Evolutionary conservation across 106 monocot genomes (phyloP), one percentile per base, ranked within the genome.

Genomic region (Triglochin maritima): DNA sequence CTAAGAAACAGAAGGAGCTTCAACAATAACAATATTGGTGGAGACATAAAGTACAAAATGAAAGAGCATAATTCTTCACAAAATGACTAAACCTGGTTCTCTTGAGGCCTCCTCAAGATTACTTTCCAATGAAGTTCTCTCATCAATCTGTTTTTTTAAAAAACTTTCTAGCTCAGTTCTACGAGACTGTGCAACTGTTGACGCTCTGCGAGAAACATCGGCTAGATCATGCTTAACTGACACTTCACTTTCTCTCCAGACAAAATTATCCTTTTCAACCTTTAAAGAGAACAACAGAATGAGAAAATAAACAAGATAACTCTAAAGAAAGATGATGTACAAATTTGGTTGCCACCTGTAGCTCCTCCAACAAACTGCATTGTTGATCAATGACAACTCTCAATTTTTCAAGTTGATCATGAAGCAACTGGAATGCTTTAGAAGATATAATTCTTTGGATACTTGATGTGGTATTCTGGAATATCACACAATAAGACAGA

Each of bases 171-270:
- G 54, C 54, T 81, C 82, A 72, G 77, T 64, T 59, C 82, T 72
- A 64, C 75, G 76, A 71, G 76, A 80, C 70, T 92, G 78, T 17
- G 76, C 81, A 67, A 92, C 70, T 49, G 72, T 59, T 70, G 77
- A 70, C 8, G 72, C 65, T 70, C 69, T 82, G 59, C 61, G 66
- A 66, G 66, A 79, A 70, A 84, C 52, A 69, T 98, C 91, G 69
- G 84, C 84, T 63, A 91, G 46, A 62, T 86, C 91, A 81, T 63
- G 70, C 81, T 79, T 89, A 57, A 91, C 4, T 72, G 47, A 79
- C 60, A 84, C 71, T 82, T 86, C 86, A 71, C 75, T 88, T 65
- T 98, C 98, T 50, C 67, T 78, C 98, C 98, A 98, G 66, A 77
- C 17, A 61, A 85, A 79, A 63, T 69, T 84, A 64, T 98, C 98